Conservation (phyloP, 2,329 filamentous ascomycete genomes). For the Teratosphaeria viscida region DNA sequence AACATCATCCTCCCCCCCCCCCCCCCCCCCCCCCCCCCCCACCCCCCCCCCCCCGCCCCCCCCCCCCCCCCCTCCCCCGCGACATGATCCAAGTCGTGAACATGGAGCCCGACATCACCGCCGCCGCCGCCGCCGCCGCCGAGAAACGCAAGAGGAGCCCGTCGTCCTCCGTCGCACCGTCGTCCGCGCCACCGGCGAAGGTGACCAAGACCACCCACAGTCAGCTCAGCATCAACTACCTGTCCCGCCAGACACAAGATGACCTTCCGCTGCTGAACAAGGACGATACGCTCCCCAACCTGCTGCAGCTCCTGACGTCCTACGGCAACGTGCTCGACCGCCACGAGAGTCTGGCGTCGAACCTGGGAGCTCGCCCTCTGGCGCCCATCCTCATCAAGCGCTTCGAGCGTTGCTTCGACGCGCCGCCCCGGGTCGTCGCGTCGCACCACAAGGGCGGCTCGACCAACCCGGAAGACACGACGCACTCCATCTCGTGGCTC, state of each 20-base stretch:
- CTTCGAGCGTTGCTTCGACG: slow-evolving; percentile 78
- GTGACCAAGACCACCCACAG: slow-evolving; percentile 43
- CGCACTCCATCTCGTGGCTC: slow-evolving; percentile 59
- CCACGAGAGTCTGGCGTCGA: slow-evolving; percentile 77
- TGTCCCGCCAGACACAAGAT: slow-evolving; percentile 51
- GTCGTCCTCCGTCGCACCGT: slow-evolving; percentile 16
- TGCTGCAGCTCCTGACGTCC: slow-evolving; percentile 61
- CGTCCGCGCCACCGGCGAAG: slow-evolving; percentile 33
- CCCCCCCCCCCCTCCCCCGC: not conserved
- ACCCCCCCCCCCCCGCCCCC: not conserved
- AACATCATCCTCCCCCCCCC: not conserved
- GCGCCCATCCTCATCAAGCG: slow-evolving; percentile 75
- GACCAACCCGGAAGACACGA: slow-evolving; percentile 31
- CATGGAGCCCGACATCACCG: slow-evolving; percentile 11
- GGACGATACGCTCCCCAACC: slow-evolving; percentile 62
- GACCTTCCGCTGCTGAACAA: slow-evolving; percentile 52
- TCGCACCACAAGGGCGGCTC: slow-evolving; percentile 34
- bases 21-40: not conserved
- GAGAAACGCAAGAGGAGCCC: slow-evolving; percentile 40
- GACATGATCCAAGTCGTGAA: slow-evolving; percentile 1
- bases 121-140: slow-evolving; percentile 17
- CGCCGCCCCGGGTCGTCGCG: slow-evolving; percentile 58
- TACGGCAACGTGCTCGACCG: slow-evolving; percentile 79
- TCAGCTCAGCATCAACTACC: slow-evolving; percentile 58
- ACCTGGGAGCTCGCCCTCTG: slow-evolving; percentile 71